Evolutionary conservation across 768 basidiomycete species (phyloP), one percentile per base, ranked within the genome.

Genomic region (Clavaria fumosa): DNA sequence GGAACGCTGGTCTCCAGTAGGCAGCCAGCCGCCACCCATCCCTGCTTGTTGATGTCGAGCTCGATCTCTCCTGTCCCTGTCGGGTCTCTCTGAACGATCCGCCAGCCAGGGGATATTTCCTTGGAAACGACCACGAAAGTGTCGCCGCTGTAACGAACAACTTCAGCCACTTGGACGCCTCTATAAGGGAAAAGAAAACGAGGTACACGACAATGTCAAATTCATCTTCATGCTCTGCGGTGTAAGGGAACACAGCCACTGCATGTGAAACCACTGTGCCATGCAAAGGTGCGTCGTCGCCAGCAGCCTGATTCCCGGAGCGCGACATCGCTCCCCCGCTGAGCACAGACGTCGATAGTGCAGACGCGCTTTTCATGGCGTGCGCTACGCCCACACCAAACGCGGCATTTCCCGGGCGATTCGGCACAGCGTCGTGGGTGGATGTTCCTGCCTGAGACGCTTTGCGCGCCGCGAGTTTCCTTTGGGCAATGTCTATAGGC

Each of bases 1-100:
- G 95, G 90, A 1, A 88, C 78, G 34, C 77, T 81, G 4, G 88
- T 88, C 57, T 99, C 93, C 24, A 97, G 70, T 10, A 99, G 65
- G 54, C 93, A 99, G 23, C 93, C 93, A 4, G 93, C 93, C 27
- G 93, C 93, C 2, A 99, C 91, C 93, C 93, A 97, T 38, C 90
- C 89, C 50, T 90, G 88, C 53, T 82, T 82, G 30, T 67, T 63
- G 18, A 75, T 66, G 44, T 89, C 85, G 11, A 75, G 64, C 49
- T 79, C 80, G 20, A 86, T 75, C 15, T 75, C 56, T 7, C 89
- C 86, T 3, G 77, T 69, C 3, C 90, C 90, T 23, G 73, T 75
- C 21, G 82, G 82, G 56, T 99, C 95, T 23, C 84, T 76, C 53
- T 97, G 91, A 3, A 97, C 95, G 23, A 96, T 83, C 89, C 93